Conservation (phyloP, 2,329 filamentous ascomycete species). For the Epichloe scottii region DNA sequence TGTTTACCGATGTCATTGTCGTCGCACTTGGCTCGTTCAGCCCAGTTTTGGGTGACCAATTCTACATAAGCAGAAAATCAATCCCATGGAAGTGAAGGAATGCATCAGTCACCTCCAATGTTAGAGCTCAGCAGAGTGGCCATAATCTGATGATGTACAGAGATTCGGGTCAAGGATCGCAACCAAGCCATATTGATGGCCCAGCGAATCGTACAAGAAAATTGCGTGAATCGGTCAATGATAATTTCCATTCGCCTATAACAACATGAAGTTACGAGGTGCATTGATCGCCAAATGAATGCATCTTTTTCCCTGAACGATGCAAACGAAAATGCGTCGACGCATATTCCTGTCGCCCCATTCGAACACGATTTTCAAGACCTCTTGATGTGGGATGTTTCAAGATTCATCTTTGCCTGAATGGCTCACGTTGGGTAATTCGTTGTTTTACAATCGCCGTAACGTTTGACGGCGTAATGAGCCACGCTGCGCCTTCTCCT, state of each 20-base stretch:
- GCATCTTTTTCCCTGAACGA: neutral
- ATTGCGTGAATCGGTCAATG: neutral
- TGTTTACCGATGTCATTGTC: too few species aligned
- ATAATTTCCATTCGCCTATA: neutral
- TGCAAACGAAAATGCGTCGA: neutral
- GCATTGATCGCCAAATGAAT: neutral
- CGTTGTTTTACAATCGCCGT: neutral
- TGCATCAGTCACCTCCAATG: too few species aligned
- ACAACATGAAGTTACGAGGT: neutral
- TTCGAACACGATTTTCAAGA: too few species aligned
- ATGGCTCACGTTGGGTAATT: neutral
- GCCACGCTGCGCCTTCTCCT: neutral
- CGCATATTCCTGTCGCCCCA: neutral
- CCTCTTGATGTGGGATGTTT: neutral
- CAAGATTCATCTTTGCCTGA: neutral
- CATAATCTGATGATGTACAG: neutral
- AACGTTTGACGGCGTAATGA: neutral
- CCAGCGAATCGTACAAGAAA: neutral
- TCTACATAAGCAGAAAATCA: too few species aligned
- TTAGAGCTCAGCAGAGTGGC: too few species aligned
- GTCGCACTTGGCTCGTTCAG: too few species aligned
- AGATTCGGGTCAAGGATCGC: neutral
- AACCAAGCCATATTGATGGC: neutral
- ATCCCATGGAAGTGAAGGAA: too few species aligned
- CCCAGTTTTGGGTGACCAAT: too few species aligned